Conservation (phyloP, 2,329 filamentous ascomycete species). For the Colletotrichum sp. region DNA sequence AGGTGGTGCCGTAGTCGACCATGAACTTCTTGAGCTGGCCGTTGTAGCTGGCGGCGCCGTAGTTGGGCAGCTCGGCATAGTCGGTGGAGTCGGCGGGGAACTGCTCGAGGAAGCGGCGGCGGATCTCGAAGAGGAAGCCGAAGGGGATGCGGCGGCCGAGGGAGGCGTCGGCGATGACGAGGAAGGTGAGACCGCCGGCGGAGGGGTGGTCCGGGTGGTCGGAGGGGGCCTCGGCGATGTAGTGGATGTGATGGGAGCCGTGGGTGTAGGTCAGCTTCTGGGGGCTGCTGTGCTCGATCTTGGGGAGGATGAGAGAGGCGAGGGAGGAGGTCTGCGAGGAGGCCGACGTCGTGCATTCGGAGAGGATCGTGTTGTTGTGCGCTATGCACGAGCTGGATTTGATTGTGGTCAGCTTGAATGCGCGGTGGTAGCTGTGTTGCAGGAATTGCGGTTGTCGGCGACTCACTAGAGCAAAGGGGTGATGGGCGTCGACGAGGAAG, state of each 20-base stretch:
- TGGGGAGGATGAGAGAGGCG: constrained; percentile 92
- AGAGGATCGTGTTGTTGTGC: constrained; percentile 88
- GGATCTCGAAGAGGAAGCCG: constrained; percentile 88
- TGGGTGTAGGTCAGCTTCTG: constrained; percentile 96
- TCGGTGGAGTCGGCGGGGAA: constrained; percentile 72
- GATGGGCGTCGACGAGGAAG: constrained; percentile 70
- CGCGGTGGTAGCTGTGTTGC: neutral
- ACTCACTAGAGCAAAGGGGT: constrained; percentile 78
- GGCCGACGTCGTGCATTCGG: constrained; percentile 89
- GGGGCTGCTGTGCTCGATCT: constrained; percentile 80
- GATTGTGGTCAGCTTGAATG: constrained; percentile 15
- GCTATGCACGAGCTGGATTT: constrained; percentile 85
- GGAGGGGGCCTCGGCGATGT: constrained; percentile 83
- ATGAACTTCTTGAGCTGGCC: constrained; percentile 76
- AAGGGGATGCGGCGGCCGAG: constrained; percentile 91
- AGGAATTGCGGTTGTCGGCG: neutral
- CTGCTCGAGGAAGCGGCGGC: constrained; percentile 80
- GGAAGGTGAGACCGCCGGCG: constrained; percentile 85
- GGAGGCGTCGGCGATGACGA: constrained; percentile 83
- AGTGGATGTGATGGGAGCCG: constrained; percentile 91
- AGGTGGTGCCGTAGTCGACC: constrained; percentile 82
- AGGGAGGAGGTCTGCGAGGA: constrained; percentile 84
- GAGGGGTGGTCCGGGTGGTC: constrained; percentile 62
- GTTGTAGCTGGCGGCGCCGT: constrained; percentile 91
- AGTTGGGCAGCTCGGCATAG: constrained; percentile 81